Evolutionary conservation across 176 grass and related monocot genomes (phyloP).

Genomic region (Avena atlantica): DNA sequence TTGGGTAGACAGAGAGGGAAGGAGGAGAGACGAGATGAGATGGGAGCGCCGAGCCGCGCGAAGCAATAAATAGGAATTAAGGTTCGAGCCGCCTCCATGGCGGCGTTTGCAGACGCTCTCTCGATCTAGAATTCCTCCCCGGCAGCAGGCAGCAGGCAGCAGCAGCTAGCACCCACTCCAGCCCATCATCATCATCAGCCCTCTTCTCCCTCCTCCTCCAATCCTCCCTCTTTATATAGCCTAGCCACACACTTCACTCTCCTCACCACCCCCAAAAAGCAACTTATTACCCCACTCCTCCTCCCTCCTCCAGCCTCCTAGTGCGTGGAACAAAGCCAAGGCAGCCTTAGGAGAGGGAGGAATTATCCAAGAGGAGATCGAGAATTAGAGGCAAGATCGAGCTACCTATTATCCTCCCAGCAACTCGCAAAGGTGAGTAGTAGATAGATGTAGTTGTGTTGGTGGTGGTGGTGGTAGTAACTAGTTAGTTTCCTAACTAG

Average conservation of each 20-base stretch:
- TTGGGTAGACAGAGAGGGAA: constrained; percentile 52
- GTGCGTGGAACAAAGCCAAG: neutral
- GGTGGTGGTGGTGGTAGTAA: constrained; percentile 6
- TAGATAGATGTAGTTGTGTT: constrained; percentile 3
- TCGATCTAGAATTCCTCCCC: constrained; percentile 63
- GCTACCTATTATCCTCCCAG: constrained; percentile 38
- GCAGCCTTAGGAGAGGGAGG: constrained; percentile 13
- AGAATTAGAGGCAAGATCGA: constrained; percentile 41
- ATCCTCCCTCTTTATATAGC: constrained; percentile 61
- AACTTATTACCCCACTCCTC: constrained; percentile 27
- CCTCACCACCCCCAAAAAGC: constrained; percentile 48
- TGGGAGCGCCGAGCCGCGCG: constrained; percentile 43
- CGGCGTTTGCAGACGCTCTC: constrained; percentile 81
- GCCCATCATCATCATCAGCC: neutral
- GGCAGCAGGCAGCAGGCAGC: neutral
- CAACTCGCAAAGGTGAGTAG: constrained; percentile 50
- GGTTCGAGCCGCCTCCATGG: constrained; percentile 69
- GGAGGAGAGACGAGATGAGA: constrained; percentile 36
- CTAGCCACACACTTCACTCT: constrained; percentile 43
- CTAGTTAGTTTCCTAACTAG: constrained; percentile 28
- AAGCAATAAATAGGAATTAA: constrained; percentile 85
- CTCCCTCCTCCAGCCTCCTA: constrained; percentile 32
- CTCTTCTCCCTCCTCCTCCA: neutral
- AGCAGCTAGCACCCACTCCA: constrained; percentile 21
- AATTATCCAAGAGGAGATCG: constrained; percentile 19